Conservation (phyloP, 352 stramenopile species). For the Globisporangium solare region DNA sequence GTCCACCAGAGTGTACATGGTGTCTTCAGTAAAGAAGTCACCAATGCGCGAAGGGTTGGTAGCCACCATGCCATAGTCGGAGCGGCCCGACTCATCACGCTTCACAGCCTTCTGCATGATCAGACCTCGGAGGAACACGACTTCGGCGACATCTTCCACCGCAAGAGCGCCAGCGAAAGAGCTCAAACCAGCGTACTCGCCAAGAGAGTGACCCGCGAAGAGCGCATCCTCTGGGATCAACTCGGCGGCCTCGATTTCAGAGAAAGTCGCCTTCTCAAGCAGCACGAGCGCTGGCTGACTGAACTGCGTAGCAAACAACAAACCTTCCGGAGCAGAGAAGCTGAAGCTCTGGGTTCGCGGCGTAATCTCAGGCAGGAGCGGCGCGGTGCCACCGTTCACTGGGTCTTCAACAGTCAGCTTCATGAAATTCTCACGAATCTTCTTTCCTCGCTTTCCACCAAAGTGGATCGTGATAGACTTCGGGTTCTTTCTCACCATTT, state of each 20-base stretch:
- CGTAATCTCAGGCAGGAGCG: slow-evolving; percentile 80
- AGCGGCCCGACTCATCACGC: slow-evolving; percentile 54
- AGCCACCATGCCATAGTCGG: slow-evolving; percentile 87
- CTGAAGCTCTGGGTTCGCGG: slow-evolving; percentile 77
- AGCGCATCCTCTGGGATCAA: slow-evolving; percentile 69
- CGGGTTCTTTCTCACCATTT: slow-evolving; percentile 86
- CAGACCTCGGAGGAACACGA: slow-evolving; percentile 79
- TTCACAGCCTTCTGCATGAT: slow-evolving; percentile 63
- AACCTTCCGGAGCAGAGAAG: slow-evolving; percentile 66
- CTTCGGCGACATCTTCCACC: slow-evolving; percentile 71
- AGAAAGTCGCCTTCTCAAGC: slow-evolving; percentile 83
- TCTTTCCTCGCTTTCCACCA: slow-evolving; percentile 70
- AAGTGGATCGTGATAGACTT: slow-evolving; percentile 84
- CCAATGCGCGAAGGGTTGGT: slow-evolving; percentile 76
- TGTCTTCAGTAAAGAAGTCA: slow-evolving; percentile 59
- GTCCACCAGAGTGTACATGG: slow-evolving; percentile 70
- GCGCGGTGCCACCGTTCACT: slow-evolving; percentile 37
- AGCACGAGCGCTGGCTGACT: slow-evolving; percentile 79
- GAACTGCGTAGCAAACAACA: slow-evolving; percentile 87
- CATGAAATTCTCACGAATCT: slow-evolving; percentile 86
- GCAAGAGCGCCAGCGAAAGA: slow-evolving; percentile 68
- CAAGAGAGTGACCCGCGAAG: slow-evolving; percentile 87
- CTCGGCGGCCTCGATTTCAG: slow-evolving; percentile 66
- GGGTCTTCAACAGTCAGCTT: slow-evolving; percentile 66
- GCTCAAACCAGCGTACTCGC: slow-evolving; percentile 81